Conservation (phyloP, 2,329 filamentous ascomycete species). For the Trichoderma citrinoviride region DNA sequence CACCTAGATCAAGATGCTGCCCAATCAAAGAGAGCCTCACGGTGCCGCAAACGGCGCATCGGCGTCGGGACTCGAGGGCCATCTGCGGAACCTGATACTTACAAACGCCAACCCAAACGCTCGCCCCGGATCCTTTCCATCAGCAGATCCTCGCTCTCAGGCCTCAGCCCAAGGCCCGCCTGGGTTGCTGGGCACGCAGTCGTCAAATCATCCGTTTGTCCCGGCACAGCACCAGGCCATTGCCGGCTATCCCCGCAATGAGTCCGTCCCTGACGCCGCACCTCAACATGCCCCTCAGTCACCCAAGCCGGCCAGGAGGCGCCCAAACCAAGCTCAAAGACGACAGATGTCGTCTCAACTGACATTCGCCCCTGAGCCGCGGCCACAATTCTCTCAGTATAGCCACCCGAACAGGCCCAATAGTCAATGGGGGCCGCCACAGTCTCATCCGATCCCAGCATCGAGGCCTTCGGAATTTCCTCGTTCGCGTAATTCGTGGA, state of each 20-base stretch:
- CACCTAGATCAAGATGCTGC: neutral
- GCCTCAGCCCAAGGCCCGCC: neutral
- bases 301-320: constrained; percentile 43
- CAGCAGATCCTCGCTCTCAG: neutral
- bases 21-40: neutral
- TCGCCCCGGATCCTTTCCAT: neutral
- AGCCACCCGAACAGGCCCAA: neutral
- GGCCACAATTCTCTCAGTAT: constrained; percentile 33
- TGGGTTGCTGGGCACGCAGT: neutral
- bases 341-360: constrained; percentile 61
- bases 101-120: constrained; percentile 42
- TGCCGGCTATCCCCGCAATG: neutral
- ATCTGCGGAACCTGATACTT: constrained; percentile 59
- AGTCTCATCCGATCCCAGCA: constrained; percentile 24
- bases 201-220: neutral
- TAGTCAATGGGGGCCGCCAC: constrained; percentile 25
- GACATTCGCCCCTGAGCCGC: constrained; percentile 54
- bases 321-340: constrained; percentile 61
- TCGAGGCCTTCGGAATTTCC: constrained; percentile 24
- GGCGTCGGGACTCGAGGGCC: constrained; percentile 49
- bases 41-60: neutral
- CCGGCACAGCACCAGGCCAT: neutral
- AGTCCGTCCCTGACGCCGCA: neutral
- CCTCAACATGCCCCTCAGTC: constrained; percentile 20
- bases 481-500: constrained; percentile 27